A percentile compares a stretch with the other conserved stretches of the same genome.
phyloP scores from a whole-genome alignment of 202 grass and related monocot species.

The Miscanthus sacchariflorus region DNA sequence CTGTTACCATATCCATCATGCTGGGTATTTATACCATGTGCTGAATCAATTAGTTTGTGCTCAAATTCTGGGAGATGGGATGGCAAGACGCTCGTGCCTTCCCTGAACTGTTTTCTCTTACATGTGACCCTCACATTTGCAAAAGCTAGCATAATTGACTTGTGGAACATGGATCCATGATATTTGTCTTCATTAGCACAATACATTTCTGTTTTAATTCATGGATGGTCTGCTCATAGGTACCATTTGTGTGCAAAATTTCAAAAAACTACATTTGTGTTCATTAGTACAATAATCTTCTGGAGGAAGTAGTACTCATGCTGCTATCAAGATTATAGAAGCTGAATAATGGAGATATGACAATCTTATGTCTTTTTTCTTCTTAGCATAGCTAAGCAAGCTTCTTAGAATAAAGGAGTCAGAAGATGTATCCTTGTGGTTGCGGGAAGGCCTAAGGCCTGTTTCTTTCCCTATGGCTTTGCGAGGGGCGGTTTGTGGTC shows the following conservation, averaged over 20 bases:
- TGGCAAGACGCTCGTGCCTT: not conserved
- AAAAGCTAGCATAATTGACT: not conserved
- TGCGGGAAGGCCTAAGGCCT: not conserved
- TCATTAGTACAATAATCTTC: not conserved
- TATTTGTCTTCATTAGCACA: not conserved
- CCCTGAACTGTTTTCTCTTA: not conserved
- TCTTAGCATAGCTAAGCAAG: not conserved
- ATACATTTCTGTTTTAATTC: not conserved
- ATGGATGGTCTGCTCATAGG: not conserved
- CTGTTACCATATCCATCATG: not conserved
- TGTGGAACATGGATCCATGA: not conserved
- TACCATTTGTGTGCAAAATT: not conserved
- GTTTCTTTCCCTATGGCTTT: conserved; percentile 4
- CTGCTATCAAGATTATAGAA: conserved; percentile 6
- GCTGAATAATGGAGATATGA: conserved; percentile 1
- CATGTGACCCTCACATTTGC: not conserved
- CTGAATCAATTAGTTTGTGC: conserved; percentile 12
- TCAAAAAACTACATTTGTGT: not conserved
- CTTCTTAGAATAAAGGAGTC: not conserved
- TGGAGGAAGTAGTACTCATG: not conserved
- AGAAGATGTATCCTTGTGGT: not conserved
- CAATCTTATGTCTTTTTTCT: not conserved
- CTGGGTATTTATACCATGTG: not conserved
- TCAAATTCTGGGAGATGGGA: not conserved
- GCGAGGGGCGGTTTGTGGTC: not conserved